phyloP scores from a whole-genome alignment of 139 green algal genomes.

The Coelastrella sp. region DNA sequence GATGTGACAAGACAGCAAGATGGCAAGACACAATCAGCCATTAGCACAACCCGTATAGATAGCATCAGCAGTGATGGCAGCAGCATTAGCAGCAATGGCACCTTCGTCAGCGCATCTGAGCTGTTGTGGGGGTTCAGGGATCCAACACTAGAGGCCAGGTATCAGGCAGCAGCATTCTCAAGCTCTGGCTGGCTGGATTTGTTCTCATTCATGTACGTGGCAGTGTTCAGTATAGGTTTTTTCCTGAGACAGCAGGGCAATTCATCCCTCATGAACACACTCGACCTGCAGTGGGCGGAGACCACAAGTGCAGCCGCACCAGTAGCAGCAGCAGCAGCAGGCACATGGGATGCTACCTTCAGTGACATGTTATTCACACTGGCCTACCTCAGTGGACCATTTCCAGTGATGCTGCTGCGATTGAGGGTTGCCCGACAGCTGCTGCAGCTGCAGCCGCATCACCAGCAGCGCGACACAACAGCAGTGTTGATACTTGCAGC shows the following conservation, averaged over 20 bases:
- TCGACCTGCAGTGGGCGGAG: too few relatives aligned
- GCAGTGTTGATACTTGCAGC: neutral
- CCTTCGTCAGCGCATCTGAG: neutral
- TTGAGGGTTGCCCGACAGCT: neutral
- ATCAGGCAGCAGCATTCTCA: neutral
- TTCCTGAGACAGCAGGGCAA: neutral
- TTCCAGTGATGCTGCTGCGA: too few relatives aligned
- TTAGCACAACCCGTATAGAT: neutral
- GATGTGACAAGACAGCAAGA: neutral
- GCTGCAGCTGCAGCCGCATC: neutral
- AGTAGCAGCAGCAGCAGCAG: neutral
- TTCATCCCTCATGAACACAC: too few relatives aligned
- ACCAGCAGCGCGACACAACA: neutral
- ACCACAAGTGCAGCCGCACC: too few relatives aligned
- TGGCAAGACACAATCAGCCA: slow-evolving; percentile 47
- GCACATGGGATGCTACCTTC: neutral
- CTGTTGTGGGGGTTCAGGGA: neutral
- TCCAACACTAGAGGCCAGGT: neutral
- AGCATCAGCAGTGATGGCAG: neutral
- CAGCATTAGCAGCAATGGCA: neutral
- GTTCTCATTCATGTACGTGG: neutral
- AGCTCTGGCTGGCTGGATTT: neutral
- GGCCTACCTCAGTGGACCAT: too few relatives aligned
- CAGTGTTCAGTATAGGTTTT: neutral
- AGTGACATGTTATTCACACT: too few relatives aligned